Evolutionary conservation across 768 basidiomycete species (phyloP).

Genomic region (Boletus coccyginus): DNA sequence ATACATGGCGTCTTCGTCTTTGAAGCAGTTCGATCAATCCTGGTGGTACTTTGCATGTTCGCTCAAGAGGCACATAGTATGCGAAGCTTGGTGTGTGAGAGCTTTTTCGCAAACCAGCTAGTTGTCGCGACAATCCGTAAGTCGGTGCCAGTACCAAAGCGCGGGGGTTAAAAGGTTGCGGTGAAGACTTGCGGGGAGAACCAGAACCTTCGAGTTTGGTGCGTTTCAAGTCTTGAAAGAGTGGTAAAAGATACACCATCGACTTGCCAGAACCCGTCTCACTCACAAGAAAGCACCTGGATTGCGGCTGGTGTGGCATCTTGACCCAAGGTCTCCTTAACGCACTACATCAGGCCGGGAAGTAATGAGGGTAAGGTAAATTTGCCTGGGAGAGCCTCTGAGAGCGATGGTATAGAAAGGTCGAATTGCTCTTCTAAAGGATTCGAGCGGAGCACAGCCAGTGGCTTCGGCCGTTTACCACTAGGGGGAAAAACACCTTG

Average conservation of each 20-base stretch:
- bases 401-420: conserved; percentile 22
- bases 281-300: conserved; percentile 74
- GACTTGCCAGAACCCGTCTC: conserved; percentile 94
- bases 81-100: conserved; percentile 74
- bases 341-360: conserved; percentile 55
- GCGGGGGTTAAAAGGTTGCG: conserved; percentile 54
- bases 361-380: conserved; percentile 73
- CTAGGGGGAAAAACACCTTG: conserved; percentile 20
- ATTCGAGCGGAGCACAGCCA: conserved; percentile 9
- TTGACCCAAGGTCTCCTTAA: conserved; percentile 57
- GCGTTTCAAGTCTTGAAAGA: conserved; percentile 75
- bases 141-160: conserved; percentile 84
- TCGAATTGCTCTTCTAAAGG: conserved; percentile 39
- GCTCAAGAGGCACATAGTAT: conserved; percentile 66
- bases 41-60: conserved; percentile 37
- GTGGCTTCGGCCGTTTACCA: conserved; percentile 8
- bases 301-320: conserved; percentile 68
- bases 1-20: conserved; percentile 39
- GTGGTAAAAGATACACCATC: conserved; percentile 82
- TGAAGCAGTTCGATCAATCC: conserved; percentile 41
- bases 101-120: conserved; percentile 71
- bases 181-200: conserved; percentile 8
- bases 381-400: conserved; percentile 30
- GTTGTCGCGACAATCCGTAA: conserved; percentile 72
- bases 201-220: conserved; percentile 42